These are phyloP conservation scores for Aspergillus tubingensis DNA, from an alignment of 2,329 filamentous ascomycete genomes.

Conservation along the genomic window DNA sequence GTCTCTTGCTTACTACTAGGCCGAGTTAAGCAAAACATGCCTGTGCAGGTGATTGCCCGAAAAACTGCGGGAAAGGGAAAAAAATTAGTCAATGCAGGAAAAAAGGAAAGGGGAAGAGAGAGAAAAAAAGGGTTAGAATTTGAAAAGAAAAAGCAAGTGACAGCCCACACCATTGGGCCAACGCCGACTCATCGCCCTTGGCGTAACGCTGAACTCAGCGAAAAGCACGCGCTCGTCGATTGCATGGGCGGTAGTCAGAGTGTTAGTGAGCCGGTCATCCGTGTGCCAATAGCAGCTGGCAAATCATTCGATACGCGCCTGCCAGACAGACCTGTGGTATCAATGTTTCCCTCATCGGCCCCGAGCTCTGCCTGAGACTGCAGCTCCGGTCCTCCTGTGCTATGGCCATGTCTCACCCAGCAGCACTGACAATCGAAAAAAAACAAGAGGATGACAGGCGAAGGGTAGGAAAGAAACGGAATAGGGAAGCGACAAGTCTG, in stretches of 20 bases:
- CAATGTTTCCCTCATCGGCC: slow-evolving; percentile 13
- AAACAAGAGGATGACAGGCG: not conserved
- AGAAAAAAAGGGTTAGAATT: slow-evolving; percentile 10
- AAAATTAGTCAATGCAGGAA: slow-evolving; percentile 2
- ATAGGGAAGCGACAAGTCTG: slow-evolving; percentile 9
- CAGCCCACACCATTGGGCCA: slow-evolving; percentile 15
- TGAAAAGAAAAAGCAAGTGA: not conserved
- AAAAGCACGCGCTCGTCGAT: slow-evolving; percentile 24
- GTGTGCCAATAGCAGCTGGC: slow-evolving; percentile 24
- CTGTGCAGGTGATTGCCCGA: not conserved
- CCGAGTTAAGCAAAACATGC: not conserved
- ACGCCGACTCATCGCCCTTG: slow-evolving; percentile 14
- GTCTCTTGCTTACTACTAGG: not conserved
- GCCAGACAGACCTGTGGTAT: slow-evolving; percentile 18
- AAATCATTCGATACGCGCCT: slow-evolving; percentile 20
- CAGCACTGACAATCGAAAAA: not conserved
- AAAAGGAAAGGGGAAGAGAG: not conserved
- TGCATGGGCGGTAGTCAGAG: slow-evolving; percentile 21
- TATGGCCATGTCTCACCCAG: slow-evolving; percentile 7
- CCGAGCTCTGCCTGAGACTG: slow-evolving; percentile 9
- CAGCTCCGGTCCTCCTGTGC: slow-evolving; percentile 12
- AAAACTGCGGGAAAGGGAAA: not conserved
- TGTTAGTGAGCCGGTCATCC: slow-evolving; percentile 19
- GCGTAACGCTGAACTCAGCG: slow-evolving; percentile 18
- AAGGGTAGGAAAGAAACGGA: not conserved